phyloP scores from a whole-genome alignment of 2,329 filamentous ascomycete species.

The Monosporascus cannonballus region DNA sequence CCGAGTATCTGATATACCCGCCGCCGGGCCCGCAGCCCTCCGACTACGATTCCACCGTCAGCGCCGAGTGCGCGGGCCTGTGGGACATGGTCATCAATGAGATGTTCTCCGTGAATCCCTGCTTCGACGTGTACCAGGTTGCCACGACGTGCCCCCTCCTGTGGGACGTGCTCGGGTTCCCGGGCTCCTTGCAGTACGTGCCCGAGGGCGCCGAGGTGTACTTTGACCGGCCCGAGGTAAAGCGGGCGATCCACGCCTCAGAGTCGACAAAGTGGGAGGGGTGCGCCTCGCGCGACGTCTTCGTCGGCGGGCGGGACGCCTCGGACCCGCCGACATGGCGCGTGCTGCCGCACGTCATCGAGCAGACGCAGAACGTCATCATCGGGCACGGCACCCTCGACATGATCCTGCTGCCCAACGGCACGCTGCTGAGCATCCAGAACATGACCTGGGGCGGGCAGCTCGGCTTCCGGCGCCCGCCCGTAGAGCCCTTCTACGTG shows the following conservation, averaged over 20 bases:
- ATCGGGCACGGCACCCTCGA: conserved; percentile 68
- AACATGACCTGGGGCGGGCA: conserved; percentile 75
- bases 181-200: conserved; percentile 57
- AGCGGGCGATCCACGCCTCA: conserved; percentile 61
- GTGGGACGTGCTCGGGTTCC: conserved; percentile 53
- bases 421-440: conserved; percentile 66
- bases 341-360: conserved; percentile 65
- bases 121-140: conserved; percentile 65
- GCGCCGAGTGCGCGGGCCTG: conserved; percentile 44
- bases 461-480: conserved; percentile 61
- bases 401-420: conserved; percentile 61
- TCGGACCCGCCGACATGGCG: conserved; percentile 48
- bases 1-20: conserved; percentile 55
- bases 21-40: conserved; percentile 50
- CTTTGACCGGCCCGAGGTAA: conserved; percentile 66
- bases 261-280: conserved; percentile 24
- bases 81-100: conserved; percentile 44
- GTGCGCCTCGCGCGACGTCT: conserved; percentile 25
- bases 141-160: conserved; percentile 60
- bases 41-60: conserved; percentile 33
- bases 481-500: conserved; percentile 60
- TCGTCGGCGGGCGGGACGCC: conserved; percentile 38
- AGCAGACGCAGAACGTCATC: conserved; percentile 65
- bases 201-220: conserved; percentile 58
- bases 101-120: conserved; percentile 54